Conservation (phyloP, 805 yeast genomes). For the Komagataella mondaviorum region DNA sequence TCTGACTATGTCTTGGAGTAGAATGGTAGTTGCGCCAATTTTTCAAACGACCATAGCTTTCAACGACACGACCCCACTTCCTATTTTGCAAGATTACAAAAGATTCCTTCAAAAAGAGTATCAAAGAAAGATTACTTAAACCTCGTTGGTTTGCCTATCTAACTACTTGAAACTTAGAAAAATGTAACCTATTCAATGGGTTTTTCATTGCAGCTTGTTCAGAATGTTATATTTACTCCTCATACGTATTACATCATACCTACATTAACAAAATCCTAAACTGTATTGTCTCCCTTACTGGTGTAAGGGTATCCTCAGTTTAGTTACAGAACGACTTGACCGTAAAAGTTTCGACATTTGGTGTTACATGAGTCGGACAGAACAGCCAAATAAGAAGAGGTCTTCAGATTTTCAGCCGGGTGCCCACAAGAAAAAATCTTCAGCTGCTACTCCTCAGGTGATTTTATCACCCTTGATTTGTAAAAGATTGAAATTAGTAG, state of each 20-base stretch:
- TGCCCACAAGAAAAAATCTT: slow-evolving; percentile 17
- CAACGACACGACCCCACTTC: background rate
- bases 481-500: slow-evolving; percentile 20
- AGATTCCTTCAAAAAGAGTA: background rate
- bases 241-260: background rate
- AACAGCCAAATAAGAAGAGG: slow-evolving; percentile 19
- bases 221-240: background rate
- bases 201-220: background rate
- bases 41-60: background rate
- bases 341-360: no score
- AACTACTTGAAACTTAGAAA: background rate
- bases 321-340: no score
- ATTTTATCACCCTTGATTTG: slow-evolving; percentile 5
- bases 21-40: slow-evolving; percentile 10
- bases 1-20: slow-evolving; percentile 8
- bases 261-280: background rate
- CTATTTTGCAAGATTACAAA: background rate
- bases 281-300: no score
- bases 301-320: no score
- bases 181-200: background rate
- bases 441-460: slow-evolving; percentile 12
- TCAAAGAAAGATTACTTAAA: background rate
- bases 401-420: slow-evolving; percentile 20
- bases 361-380: slow-evolving; percentile 1
- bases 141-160: background rate